Evolutionary conservation across 495 filamentous ascomycete species (phyloP).

Genomic region (Choiromyces venosus): DNA sequence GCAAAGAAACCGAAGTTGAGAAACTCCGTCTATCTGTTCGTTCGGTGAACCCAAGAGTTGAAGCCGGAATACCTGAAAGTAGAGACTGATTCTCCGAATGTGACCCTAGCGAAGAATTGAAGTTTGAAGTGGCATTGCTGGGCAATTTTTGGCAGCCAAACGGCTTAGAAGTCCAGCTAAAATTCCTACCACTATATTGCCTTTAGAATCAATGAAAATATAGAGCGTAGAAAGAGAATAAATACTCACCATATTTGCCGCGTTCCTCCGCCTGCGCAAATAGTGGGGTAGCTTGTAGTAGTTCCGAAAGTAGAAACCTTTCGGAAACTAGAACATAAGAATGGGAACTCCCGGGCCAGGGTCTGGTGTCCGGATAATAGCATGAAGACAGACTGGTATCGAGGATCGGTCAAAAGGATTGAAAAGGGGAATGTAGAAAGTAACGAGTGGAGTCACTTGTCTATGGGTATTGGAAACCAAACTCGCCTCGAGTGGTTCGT

Average conservation of each 20-base stretch:
- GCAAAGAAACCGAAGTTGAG: background rate
- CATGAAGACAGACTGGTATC: background rate
- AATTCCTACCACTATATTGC: background rate
- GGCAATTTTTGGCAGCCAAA: background rate
- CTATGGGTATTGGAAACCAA: background rate
- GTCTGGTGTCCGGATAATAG: background rate
- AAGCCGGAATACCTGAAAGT: background rate
- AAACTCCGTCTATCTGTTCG: background rate
- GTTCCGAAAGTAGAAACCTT: background rate
- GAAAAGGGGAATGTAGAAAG: background rate
- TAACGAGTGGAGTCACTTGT: background rate
- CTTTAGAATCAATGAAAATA: background rate
- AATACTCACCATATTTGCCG: background rate
- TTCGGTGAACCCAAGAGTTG: background rate
- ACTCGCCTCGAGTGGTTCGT: background rate
- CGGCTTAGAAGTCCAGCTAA: background rate
- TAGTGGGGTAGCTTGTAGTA: background rate
- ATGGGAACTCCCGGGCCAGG: background rate
- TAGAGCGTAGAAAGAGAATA: background rate
- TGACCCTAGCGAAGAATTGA: background rate
- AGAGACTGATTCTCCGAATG: background rate
- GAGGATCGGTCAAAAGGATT: background rate
- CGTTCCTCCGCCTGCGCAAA: background rate
- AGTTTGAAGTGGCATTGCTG: background rate
- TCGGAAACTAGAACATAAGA: background rate